These are phyloP conservation scores for Acer yangbiense DNA, from an alignment of 345 rosid genomes.

Conservation along the genomic window DNA sequence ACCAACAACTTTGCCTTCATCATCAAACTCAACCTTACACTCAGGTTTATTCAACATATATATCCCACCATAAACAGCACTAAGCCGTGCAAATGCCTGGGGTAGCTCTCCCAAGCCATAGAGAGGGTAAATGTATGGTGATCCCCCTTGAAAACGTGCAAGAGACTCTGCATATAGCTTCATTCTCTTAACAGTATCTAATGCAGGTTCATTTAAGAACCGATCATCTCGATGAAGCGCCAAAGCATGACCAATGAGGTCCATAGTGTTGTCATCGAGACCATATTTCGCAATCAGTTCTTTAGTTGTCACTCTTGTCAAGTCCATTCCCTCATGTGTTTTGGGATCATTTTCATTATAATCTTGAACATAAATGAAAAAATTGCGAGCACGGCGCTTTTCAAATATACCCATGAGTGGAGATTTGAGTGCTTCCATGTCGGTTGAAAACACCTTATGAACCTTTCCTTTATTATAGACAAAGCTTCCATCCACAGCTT, in stretches of 20 bases:
- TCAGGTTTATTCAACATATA: constrained; percentile 96
- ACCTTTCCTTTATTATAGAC: constrained; percentile 95
- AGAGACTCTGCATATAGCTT: constrained; percentile 92
- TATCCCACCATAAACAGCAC: constrained; percentile 97
- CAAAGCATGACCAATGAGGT: constrained; percentile 95
- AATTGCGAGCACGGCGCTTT: constrained; percentile 94
- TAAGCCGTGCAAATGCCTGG: constrained; percentile 99
- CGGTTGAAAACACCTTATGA: constrained; percentile 95
- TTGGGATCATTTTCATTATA: constrained; percentile 79
- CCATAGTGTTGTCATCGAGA: constrained; percentile 83
- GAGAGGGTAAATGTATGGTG: constrained; percentile 92
- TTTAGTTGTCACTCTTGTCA: constrained; percentile 78
- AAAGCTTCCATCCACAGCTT: constrained; percentile 97
- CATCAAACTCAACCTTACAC: constrained; percentile 93
- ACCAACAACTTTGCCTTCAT: constrained; percentile 81
- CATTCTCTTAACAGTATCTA: constrained; percentile 94
- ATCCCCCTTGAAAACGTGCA: constrained; percentile 98
- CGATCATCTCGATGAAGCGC: constrained; percentile 90
- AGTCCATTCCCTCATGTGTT: constrained; percentile 96
- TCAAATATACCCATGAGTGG: constrained; percentile 98
- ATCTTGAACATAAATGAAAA: constrained; percentile 85
- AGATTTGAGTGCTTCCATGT: constrained; percentile 92
- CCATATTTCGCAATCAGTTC: constrained; percentile 89
- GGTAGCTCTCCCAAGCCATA: constrained; percentile 98
- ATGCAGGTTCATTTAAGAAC: constrained; percentile 81